A percentile compares a stretch with the other conserved stretches of the same genome.
Conservation (phyloP, 1,284 basidiomycete genomes). For the Fistulinella staudtii region DNA sequence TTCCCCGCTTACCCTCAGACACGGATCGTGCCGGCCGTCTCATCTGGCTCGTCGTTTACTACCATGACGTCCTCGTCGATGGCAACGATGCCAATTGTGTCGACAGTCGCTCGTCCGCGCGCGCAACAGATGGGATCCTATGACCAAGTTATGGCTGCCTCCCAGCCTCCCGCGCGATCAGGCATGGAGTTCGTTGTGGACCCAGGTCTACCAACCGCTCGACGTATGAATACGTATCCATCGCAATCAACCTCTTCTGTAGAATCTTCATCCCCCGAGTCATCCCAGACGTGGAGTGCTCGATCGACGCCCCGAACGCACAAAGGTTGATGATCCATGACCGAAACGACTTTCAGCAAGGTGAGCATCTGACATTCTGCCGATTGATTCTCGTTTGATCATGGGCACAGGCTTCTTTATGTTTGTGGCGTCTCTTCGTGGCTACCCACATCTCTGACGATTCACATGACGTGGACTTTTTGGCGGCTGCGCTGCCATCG, state of each 20-base stretch:
- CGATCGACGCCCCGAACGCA: constrained; percentile 10
- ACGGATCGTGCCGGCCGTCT: neutral
- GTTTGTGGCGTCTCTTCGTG: neutral
- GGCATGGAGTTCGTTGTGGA: constrained; percentile 17
- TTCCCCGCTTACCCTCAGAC: constrained; percentile 13
- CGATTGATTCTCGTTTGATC: too few relatives aligned
- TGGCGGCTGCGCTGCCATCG: neutral
- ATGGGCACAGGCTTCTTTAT: neutral
- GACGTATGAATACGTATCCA: constrained; percentile 3
- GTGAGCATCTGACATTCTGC: too few relatives aligned
- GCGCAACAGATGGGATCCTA: constrained; percentile 5
- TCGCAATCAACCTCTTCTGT: constrained; percentile 1
- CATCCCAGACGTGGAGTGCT: constrained; percentile 19
- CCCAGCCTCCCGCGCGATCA: constrained; percentile 4
- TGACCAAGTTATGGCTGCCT: constrained; percentile 1
- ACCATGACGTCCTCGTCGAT: constrained; percentile 8
- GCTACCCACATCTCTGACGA: neutral
- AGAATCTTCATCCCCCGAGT: constrained; percentile 16
- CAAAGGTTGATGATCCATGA: constrained; percentile 3
- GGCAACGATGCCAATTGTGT: neutral
- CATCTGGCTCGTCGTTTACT: constrained; percentile 12
- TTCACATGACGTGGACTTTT: neutral
- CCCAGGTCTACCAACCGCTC: constrained; percentile 4
- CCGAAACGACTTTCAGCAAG: too few relatives aligned
- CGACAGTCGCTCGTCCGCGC: neutral